Percentiles rank a stretch among this genome's conserved stretches.
phyloP scores from a whole-genome alignment of 1,139 yeast genomes.

The Geotrichum carabidarum region DNA sequence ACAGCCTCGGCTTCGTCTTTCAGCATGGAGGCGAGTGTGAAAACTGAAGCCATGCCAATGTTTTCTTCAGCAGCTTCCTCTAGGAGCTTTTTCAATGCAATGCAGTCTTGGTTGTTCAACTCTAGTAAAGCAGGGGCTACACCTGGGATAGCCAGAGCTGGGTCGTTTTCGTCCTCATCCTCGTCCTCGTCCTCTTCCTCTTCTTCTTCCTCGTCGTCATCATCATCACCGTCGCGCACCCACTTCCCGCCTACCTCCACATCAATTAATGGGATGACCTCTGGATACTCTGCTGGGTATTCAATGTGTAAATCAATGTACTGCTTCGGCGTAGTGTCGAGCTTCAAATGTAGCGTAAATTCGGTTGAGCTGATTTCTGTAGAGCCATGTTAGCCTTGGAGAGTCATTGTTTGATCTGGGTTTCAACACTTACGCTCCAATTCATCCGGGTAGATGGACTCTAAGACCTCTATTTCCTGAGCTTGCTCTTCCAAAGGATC shows the following conservation, averaged over 20 bases:
- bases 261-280: conserved; percentile 54
- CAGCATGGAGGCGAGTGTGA: conserved; percentile 66
- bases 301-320: conserved; percentile 49
- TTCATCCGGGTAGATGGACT: conserved; percentile 92
- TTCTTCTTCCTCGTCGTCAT: conserved; percentile 39
- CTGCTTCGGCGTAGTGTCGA: conserved; percentile 60
- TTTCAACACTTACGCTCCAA: conserved; percentile 38
- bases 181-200: conserved; percentile 44
- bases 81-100: conserved; percentile 45
- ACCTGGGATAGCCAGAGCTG: conserved; percentile 15
- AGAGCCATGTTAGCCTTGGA: neutral
- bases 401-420: conserved; percentile 24
- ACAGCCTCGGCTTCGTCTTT: conserved; percentile 74
- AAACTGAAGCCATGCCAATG: conserved; percentile 80
- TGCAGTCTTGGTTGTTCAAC: conserved; percentile 33
- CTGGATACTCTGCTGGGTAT: conserved; percentile 70
- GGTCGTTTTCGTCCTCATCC: conserved; percentile 28
- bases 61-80: conserved; percentile 58
- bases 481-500: conserved; percentile 54
- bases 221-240: conserved; percentile 29
- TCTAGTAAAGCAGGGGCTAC: conserved; percentile 23
- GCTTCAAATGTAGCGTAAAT: conserved; percentile 37
- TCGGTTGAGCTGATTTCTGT: conserved; percentile 29
- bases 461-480: conserved; percentile 73
- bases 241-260: conserved; percentile 41